Conservation (phyloP, 2,329 filamentous ascomycete genomes). For the Fusarium solani-melongenae region DNA sequence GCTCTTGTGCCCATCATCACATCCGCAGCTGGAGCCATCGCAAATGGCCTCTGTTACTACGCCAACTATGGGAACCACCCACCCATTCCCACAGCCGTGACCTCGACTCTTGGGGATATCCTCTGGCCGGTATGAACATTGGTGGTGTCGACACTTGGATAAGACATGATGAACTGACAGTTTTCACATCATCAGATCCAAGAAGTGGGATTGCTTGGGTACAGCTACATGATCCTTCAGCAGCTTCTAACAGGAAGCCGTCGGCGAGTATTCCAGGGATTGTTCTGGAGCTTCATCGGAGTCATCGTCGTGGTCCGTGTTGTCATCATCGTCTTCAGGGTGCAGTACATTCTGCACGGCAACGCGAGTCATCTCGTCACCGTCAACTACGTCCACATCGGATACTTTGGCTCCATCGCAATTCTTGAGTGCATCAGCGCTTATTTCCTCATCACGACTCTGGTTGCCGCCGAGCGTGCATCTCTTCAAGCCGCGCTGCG, state of each 20-base stretch:
- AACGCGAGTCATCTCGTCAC: slow-evolving; percentile 31
- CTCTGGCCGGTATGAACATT: slow-evolving; percentile 46
- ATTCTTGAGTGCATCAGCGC: slow-evolving; percentile 51
- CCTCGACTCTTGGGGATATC: slow-evolving; percentile 44
- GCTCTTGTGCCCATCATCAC: slow-evolving; percentile 51
- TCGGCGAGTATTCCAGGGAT: not conserved
- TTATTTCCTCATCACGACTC: slow-evolving; percentile 50
- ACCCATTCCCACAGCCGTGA: slow-evolving; percentile 36
- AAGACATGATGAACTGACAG: not conserved
- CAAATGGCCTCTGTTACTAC: slow-evolving; percentile 55
- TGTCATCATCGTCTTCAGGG: slow-evolving; percentile 46
- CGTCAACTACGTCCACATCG: slow-evolving; percentile 52
- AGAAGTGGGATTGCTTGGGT: not conserved
- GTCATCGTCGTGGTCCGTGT: slow-evolving; percentile 61
- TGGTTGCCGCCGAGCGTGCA: slow-evolving; percentile 36
- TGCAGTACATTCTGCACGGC: slow-evolving; percentile 41
- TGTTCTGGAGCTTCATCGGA: slow-evolving; percentile 53
- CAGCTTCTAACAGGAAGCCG: not conserved
- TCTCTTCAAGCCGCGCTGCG: slow-evolving; percentile 15
- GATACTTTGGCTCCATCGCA: slow-evolving; percentile 53
- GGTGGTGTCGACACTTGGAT: slow-evolving; percentile 36
- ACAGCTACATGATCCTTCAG: not conserved
- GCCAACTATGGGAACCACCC: slow-evolving; percentile 48
- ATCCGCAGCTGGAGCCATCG: slow-evolving; percentile 50
- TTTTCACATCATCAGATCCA: slow-evolving; percentile 19